Base-by-base conservation (phyloP, 1,139 yeast species). In the Yamadazyma diospyri region DNA sequence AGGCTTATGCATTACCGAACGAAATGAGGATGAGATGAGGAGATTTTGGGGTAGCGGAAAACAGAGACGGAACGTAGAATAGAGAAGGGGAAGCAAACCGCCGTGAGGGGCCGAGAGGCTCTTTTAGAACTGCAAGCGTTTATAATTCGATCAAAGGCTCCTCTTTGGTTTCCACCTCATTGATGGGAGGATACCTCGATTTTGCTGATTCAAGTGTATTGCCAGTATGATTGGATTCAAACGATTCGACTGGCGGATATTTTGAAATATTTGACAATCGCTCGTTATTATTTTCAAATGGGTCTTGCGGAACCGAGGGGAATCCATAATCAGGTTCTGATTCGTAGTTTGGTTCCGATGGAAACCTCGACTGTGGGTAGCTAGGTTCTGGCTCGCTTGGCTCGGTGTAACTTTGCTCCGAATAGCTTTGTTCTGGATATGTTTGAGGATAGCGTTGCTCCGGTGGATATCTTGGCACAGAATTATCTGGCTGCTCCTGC, bases 61-160 rank as follows among this genome's bases (percentile, higher is more conserved):
- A n/a, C 12, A 21, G 23, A 6, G 15, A 24, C 27, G 13, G 7
- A 15, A 4, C 13, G 13, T n/a, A n/a, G n/a, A n/a, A n/a, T n/a
- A n/a, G n/a, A n/a, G n/a, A n/a, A n/a, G n/a, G n/a, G n/a, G n/a
- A n/a, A n/a, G n/a, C n/a, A n/a, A n/a, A n/a, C n/a, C n/a, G n/a
- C n/a, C n/a, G n/a, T n/a, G n/a, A n/a, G n/a, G n/a, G n/a, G n/a
- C n/a, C n/a, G n/a, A n/a, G n/a, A n/a, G n/a, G n/a, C n/a, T n/a
- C n/a, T n/a, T n/a, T n/a, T n/a, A n/a, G n/a, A n/a, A n/a, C n/a
- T n/a, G n/a, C n/a, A n/a, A n/a, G n/a, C n/a, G 7, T 13, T 21
- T 51, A 63, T 30, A 63, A 48, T 34, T 63, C 69, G 41, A 63
- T 63, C 39, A 63, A 53, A 16, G 69, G 65, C 36, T 63, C 69